Percentiles rank a stretch among this genome's conserved stretches.
These are phyloP conservation scores for Quercus ilex DNA, from an alignment of 306 rosid species.

Conservation along the genomic window DNA sequence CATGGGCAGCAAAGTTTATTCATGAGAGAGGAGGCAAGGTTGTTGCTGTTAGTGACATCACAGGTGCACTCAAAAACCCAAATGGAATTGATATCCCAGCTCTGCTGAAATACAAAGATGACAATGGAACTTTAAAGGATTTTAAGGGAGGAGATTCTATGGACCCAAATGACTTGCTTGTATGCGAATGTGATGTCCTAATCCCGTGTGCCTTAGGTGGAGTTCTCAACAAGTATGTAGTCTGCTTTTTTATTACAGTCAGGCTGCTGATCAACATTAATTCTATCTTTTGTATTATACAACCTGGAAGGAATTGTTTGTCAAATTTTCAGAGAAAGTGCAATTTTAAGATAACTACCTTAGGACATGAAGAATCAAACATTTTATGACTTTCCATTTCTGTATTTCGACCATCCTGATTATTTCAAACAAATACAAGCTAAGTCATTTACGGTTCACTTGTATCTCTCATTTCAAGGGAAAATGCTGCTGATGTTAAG, in stretches of 20 bases:
- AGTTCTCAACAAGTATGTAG: constrained; percentile 54
- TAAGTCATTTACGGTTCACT: neutral
- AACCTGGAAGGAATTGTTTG: neutral
- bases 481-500: constrained; percentile 54
- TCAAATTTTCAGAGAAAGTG: neutral
- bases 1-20: constrained; percentile 66
- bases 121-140: constrained; percentile 32
- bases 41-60: constrained; percentile 69
- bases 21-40: constrained; percentile 65
- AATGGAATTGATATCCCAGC: constrained; percentile 61
- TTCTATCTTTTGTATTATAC: neutral
- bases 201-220: constrained; percentile 78
- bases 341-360: neutral
- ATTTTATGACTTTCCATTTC: neutral
- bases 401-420: neutral
- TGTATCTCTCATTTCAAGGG: constrained; percentile 26
- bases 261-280: neutral
- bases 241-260: constrained; percentile 7
- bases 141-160: constrained; percentile 50
- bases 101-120: constrained; percentile 45
- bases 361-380: neutral
- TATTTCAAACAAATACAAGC: neutral
- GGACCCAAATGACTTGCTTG: constrained; percentile 57
- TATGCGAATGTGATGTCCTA: constrained; percentile 70
- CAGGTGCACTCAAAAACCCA: constrained; percentile 57